Percentiles rank a stretch among this genome's conserved stretches.
Evolutionary conservation across 1,284 basidiomycete species (phyloP).

Genomic region (Gastroboletus turbinatus): DNA sequence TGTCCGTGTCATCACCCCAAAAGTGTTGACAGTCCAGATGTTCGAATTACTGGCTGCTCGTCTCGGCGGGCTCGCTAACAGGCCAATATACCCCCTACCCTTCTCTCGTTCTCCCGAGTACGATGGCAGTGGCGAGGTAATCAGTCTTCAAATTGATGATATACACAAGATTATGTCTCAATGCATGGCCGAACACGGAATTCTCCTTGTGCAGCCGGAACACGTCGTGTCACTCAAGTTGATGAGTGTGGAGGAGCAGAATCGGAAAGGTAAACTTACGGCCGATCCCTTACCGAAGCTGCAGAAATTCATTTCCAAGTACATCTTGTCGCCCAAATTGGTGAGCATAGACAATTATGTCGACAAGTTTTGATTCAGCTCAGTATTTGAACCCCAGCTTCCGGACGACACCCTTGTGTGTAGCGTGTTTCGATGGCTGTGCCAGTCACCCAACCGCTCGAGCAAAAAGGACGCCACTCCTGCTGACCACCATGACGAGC

Average conservation of each 20-base stretch:
- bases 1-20: constrained; percentile 46
- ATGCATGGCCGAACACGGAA: background rate
- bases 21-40: no score
- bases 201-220: background rate
- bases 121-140: fast-evolving
- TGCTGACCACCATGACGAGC: background rate
- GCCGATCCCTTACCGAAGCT: background rate
- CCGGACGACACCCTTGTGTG: no score
- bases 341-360: background rate
- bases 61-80: constrained; percentile 42
- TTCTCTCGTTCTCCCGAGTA: no score
- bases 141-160: background rate
- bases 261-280: background rate
- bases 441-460: background rate
- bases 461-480: background rate
- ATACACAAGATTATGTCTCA: background rate
- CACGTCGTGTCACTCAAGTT: background rate
- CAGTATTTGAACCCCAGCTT: background rate
- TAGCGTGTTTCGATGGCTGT: background rate
- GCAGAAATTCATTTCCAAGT: background rate
- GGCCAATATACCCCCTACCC: constrained; percentile 24
- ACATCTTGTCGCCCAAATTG: background rate
- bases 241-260: background rate
- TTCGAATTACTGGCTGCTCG: constrained; percentile 25
- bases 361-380: background rate